Evolutionary conservation across 2,329 filamentous ascomycete species (phyloP), one percentile per base, ranked within the genome.

Genomic region (Cadophora luteo-olivacea): DNA sequence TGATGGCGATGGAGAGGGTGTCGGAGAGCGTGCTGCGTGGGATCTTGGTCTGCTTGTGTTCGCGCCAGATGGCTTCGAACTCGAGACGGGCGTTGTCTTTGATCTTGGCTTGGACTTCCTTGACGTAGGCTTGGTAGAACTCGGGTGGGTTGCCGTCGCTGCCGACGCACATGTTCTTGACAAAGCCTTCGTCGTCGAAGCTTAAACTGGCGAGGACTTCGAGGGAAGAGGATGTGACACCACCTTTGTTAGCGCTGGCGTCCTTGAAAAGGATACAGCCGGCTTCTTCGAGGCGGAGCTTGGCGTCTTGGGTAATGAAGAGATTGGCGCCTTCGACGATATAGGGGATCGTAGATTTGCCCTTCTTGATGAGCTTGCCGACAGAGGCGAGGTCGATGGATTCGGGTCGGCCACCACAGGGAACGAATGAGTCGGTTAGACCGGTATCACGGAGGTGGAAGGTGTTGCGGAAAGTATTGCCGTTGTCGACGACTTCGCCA

Each of bases 241-340:
- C 96, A 73, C 96, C 96, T 86, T 99, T 99, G 87, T 99, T 99
- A 67, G 95, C 94, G 48, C 93, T 97, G 5, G 96, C 96, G 80
- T 99, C 96, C 84, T 99, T 99, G 90, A 94, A 97, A 51, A 99
- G 82, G 75, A 98, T 89, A 78, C 93, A 97, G 69, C 96, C 96
- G n/a, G 95, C 94, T 75, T 93, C 91, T 83, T 99, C 96, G 16
- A 99, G 89, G 29, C 94, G 92, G 66, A 98, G 87, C 84, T 98
- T 98, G 75, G 95, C 95, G 77, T 99, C 96, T 81, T 99, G 96
- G 0, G 96, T 97, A 82, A 99, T 97, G 87, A 99, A 99, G 65
- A 99, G 85, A 80, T 98, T 99, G 81, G 96, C 96, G 64, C 96
- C 96, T 82, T 99, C 96, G 55, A 99, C 95, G 65, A 99, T 96